Evolutionary conservation across 495 filamentous ascomycete genomes (phyloP).

Genomic region (Aspergillus conjunctus): DNA sequence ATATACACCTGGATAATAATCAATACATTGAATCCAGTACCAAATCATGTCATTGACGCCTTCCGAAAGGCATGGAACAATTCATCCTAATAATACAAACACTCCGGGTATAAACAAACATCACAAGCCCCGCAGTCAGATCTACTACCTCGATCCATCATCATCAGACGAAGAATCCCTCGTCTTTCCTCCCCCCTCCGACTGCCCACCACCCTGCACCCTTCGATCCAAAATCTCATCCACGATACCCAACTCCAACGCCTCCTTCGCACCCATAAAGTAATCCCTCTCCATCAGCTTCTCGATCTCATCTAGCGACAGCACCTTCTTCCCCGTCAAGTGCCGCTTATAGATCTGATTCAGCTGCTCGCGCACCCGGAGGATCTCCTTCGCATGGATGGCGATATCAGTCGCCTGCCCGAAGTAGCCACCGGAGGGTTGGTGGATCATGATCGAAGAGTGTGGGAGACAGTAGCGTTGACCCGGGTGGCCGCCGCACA

Average conservation of each 20-base stretch:
- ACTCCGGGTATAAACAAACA: slow-evolving; percentile 1
- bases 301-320: slow-evolving; percentile 79
- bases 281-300: slow-evolving; percentile 95
- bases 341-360: slow-evolving; percentile 89
- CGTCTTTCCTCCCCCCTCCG: slow-evolving; percentile 4
- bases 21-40: too few species aligned
- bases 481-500: slow-evolving; percentile 82
- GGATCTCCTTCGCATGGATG: slow-evolving; percentile 95
- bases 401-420: slow-evolving; percentile 92
- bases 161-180: not conserved
- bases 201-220: slow-evolving; percentile 30
- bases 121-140: too few species aligned
- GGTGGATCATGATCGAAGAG: slow-evolving; percentile 93
- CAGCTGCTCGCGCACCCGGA: slow-evolving; percentile 79
- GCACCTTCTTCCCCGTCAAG: slow-evolving; percentile 68
- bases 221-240: slow-evolving; percentile 79
- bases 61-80: too few species aligned
- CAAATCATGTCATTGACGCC: too few species aligned
- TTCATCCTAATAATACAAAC: not conserved
- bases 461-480: slow-evolving; percentile 89
- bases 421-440: slow-evolving; percentile 87
- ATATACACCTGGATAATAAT: too few species aligned
- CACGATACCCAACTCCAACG: slow-evolving; percentile 84
- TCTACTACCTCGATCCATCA: not conserved
- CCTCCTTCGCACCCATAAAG: slow-evolving; percentile 87